Conservation (phyloP, 345 rosid species). For the Heritiera littoralis region DNA sequence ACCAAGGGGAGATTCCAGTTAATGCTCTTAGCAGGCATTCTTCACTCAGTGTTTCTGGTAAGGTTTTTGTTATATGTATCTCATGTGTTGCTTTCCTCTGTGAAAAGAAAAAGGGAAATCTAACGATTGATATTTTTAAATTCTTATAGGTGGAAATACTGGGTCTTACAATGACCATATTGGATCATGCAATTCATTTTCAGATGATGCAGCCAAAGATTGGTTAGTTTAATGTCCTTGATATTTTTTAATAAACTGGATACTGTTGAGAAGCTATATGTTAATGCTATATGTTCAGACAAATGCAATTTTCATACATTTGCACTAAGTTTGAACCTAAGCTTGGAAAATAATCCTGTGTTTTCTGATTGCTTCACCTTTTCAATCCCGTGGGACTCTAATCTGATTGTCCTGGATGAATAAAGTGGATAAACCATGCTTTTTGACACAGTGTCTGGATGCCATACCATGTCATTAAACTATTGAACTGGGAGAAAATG, state of each 20-base stretch:
- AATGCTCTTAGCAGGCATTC: slow-evolving; percentile 41
- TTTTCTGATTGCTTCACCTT: neutral
- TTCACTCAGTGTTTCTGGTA: slow-evolving; percentile 41
- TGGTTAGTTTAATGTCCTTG: slow-evolving; percentile 39
- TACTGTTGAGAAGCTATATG: neutral
- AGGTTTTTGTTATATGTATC: slow-evolving; percentile 10
- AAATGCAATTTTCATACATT: neutral
- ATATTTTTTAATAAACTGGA: neutral
- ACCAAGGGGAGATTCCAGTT: slow-evolving; percentile 29
- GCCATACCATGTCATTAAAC: neutral
- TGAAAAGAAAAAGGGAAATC: neutral
- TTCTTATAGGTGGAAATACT: slow-evolving; percentile 33
- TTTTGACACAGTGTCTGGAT: neutral
- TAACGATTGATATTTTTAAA: neutral
- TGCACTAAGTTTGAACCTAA: neutral
- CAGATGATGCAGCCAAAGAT: slow-evolving; percentile 38
- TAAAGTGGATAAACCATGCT: neutral
- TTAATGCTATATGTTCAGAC: neutral
- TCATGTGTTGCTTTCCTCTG: neutral
- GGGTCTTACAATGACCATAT: slow-evolving; percentile 42
- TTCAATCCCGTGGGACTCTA: neutral
- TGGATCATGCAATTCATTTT: slow-evolving; percentile 33
- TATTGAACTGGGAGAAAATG: neutral
- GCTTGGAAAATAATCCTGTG: neutral
- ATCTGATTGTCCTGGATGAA: neutral